Percentiles rank a stretch among this genome's conserved stretches.
phyloP scores from a whole-genome alignment of 2,329 filamentous ascomycete genomes.

The Pseudopithomyces maydicus region DNA sequence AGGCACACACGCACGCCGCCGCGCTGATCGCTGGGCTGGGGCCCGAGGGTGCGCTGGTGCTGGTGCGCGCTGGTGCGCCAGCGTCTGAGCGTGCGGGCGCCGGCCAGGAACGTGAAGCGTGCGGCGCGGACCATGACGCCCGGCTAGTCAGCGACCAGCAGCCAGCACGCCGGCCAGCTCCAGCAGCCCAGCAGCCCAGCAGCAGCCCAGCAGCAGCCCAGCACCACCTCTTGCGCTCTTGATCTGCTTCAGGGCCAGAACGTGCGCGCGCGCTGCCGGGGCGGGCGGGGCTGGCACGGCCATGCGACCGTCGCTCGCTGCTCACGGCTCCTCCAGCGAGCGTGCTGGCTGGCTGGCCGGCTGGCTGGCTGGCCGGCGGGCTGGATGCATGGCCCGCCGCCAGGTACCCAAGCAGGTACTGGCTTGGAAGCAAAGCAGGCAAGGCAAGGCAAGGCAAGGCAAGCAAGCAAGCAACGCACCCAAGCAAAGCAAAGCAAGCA shows the following conservation, averaged over 20 bases:
- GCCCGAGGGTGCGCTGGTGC: too few relatives aligned
- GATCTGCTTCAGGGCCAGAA: conserved; percentile 47
- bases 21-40: too few relatives aligned
- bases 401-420: too few relatives aligned
- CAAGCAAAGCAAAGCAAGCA: conserved; percentile 30
- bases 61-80: too few relatives aligned
- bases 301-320: conserved; percentile 19
- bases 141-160: conserved; percentile 25
- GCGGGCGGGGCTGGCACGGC: conserved; percentile 37
- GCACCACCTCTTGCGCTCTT: conserved; percentile 21
- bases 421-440: too few relatives aligned
- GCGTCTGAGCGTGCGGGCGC: conserved; percentile 19
- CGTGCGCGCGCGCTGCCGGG: conserved; percentile 30
- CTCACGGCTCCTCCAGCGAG: conserved; percentile 22
- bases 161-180: too few relatives aligned
- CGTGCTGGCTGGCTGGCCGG: conserved; percentile 4
- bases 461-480: conserved; percentile 24
- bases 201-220: not conserved
- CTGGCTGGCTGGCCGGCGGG: too few relatives aligned
- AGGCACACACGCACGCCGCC: too few relatives aligned
- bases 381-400: too few relatives aligned
- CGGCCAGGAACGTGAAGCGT: conserved; percentile 39
- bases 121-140: conserved; percentile 16
- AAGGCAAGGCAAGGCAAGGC: too few relatives aligned
- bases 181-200: not conserved